Percentiles rank a stretch among this genome's conserved stretches.
These are phyloP conservation scores for Plasmopara halstedii DNA, from an alignment of 352 stramenopile genomes.

Conservation along the genomic window DNA sequence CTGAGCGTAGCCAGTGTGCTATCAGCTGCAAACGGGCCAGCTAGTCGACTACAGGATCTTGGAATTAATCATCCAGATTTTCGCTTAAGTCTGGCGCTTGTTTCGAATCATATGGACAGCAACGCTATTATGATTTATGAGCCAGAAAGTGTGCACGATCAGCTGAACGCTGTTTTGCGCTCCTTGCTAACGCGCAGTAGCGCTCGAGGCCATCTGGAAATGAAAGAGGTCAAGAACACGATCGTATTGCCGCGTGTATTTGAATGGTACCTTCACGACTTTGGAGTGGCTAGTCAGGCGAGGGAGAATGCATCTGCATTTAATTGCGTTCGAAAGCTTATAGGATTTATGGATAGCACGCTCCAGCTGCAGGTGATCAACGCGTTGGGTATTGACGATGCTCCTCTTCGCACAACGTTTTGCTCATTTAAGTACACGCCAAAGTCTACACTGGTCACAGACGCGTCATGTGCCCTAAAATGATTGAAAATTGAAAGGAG, in stretches of 20 bases:
- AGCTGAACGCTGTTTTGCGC: constrained; percentile 59
- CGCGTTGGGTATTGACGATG: constrained; percentile 32
- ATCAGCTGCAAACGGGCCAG: constrained; percentile 2
- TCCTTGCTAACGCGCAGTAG: constrained; percentile 15
- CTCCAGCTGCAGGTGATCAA: constrained; percentile 41
- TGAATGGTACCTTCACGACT: constrained; percentile 73
- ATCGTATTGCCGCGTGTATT: constrained; percentile 59
- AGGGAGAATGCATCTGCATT: constrained; percentile 22
- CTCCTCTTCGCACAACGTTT: constrained; percentile 49
- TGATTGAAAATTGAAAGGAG: no score
- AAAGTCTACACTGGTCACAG: constrained; percentile 23
- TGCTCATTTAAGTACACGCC: constrained; percentile 44
- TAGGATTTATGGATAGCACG: constrained; percentile 51
- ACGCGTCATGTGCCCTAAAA: no score
- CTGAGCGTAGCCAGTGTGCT: constrained; percentile 23
- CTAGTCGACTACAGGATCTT: constrained; percentile 23
- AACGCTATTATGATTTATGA: constrained; percentile 20
- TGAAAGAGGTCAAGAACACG: constrained; percentile 22
- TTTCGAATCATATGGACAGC: constrained; percentile 37
- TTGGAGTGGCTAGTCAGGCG: constrained; percentile 19
- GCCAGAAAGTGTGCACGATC: constrained; percentile 44
- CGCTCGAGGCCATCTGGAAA: constrained; percentile 18
- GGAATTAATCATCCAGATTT: constrained; percentile 68
- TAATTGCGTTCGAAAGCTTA: constrained; percentile 62
- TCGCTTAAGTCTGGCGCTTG: constrained; percentile 58